phyloP scores from a whole-genome alignment of 176 grass and related monocot genomes.

The Phyllostachys edulis region DNA sequence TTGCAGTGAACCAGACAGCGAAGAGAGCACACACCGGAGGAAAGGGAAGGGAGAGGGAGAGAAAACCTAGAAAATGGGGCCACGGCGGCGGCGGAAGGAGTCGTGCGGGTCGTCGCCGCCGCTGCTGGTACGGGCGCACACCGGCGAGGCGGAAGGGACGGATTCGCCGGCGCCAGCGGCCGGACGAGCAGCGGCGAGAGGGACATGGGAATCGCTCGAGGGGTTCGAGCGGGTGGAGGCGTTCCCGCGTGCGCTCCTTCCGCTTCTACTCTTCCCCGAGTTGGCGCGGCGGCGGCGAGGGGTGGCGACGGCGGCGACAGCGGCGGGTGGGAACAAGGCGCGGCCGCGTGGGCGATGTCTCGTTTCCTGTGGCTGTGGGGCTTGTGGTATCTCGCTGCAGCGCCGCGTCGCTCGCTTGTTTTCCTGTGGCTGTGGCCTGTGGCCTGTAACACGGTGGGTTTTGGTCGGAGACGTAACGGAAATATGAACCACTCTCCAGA shows the following conservation, averaged over 20 bases:
- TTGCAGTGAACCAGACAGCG: constrained; percentile 1
- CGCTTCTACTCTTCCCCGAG: background rate
- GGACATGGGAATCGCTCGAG: constrained; percentile 22
- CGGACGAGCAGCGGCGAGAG: constrained; percentile 47
- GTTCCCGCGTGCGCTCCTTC: background rate
- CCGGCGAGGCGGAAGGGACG: constrained; percentile 10
- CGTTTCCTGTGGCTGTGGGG: constrained; percentile 15
- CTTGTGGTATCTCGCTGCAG: background rate
- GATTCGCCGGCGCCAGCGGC: constrained; percentile 31
- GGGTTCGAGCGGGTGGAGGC: background rate
- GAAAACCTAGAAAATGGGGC: constrained; percentile 30
- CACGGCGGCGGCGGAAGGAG: background rate
- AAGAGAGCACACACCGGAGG: background rate
- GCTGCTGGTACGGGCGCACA: background rate
- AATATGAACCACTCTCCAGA: background rate
- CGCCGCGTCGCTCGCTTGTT: constrained; percentile 1
- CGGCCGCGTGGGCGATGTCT: background rate
- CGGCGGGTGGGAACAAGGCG: background rate
- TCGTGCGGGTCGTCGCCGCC: background rate
- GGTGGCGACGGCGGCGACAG: background rate
- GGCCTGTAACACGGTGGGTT: background rate
- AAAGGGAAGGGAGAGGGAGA: background rate
- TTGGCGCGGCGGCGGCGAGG: background rate
- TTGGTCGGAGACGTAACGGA: background rate
- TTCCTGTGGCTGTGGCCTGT: constrained; percentile 6